Conservation (phyloP, 2,329 filamentous ascomycete species). For the Trichoderma semiorbis region DNA sequence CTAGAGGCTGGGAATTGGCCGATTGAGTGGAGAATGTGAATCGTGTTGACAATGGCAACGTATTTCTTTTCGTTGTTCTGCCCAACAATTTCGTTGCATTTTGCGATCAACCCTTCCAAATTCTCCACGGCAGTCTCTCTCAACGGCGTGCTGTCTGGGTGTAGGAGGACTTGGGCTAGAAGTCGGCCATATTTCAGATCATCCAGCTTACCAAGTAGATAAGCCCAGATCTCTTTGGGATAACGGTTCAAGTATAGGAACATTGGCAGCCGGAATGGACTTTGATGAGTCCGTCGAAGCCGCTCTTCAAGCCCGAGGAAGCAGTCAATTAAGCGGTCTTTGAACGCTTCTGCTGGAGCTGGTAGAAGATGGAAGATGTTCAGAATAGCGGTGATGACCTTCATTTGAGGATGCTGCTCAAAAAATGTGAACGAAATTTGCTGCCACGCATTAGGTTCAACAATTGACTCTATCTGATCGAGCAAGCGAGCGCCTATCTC, state of each 20-base stretch:
- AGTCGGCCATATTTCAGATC: conserved; percentile 88
- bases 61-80: conserved; percentile 67
- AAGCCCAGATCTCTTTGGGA: conserved; percentile 78
- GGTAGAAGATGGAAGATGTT: conserved; percentile 97
- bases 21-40: conserved; percentile 80
- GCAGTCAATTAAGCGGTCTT: conserved; percentile 83
- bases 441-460: conserved; percentile 74
- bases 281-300: conserved; percentile 80
- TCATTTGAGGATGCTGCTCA: conserved; percentile 89
- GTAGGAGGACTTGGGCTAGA: conserved; percentile 78
- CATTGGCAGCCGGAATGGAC: conserved; percentile 84
- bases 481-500: conserved; percentile 92
- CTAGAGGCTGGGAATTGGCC: conserved; percentile 59
- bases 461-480: conserved; percentile 89
- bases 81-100: conserved; percentile 59
- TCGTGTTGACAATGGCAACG: conserved; percentile 75
- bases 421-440: conserved; percentile 92
- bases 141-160: conserved; percentile 70
- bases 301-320: conserved; percentile 86
- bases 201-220: conserved; percentile 74
- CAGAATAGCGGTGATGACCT: conserved; percentile 89
- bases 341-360: conserved; percentile 82
- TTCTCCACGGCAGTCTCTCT: conserved; percentile 72
- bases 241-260: conserved; percentile 94
- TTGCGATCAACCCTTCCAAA: conserved; percentile 66